phyloP scores from a whole-genome alignment of 73 alveolate genomes.

The Breviolum minutum region DNA sequence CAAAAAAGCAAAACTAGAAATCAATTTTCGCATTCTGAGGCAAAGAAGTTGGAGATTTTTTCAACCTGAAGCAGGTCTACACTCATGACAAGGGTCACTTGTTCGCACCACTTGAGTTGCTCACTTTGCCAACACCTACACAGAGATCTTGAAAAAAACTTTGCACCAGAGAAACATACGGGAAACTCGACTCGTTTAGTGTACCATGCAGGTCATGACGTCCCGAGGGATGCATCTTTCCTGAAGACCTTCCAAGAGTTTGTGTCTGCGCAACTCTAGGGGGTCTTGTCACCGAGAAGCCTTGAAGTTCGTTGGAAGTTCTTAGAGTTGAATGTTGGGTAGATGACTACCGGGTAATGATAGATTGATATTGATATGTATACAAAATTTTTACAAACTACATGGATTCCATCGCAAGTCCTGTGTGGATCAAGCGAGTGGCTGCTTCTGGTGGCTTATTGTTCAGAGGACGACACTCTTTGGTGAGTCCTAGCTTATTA shows the following conservation, averaged over 20 bases:
- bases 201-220: constrained; percentile 12
- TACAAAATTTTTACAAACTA: no score
- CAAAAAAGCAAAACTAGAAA: neutral
- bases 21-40: neutral
- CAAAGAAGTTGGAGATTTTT: constrained; percentile 45
- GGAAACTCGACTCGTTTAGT: neutral
- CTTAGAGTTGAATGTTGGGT: no score
- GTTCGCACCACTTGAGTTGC: neutral
- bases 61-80: constrained; percentile 44
- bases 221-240: constrained; percentile 54
- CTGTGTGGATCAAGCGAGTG: neutral
- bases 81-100: constrained; percentile 56
- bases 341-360: no score
- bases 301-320: neutral
- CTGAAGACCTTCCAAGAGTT: constrained; percentile 36
- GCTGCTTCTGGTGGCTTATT: constrained; percentile 59
- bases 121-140: neutral
- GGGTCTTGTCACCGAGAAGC: constrained; percentile 38
- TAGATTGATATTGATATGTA: no score
- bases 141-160: neutral
- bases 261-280: constrained; percentile 52
- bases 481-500: neutral
- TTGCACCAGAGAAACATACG: neutral
- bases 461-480: neutral
- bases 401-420: neutral